A percentile compares a stretch with the other conserved stretches of the same genome.
phyloP scores from a whole-genome alignment of 345 rosid genomes.

The Hibiscus syriacus region DNA sequence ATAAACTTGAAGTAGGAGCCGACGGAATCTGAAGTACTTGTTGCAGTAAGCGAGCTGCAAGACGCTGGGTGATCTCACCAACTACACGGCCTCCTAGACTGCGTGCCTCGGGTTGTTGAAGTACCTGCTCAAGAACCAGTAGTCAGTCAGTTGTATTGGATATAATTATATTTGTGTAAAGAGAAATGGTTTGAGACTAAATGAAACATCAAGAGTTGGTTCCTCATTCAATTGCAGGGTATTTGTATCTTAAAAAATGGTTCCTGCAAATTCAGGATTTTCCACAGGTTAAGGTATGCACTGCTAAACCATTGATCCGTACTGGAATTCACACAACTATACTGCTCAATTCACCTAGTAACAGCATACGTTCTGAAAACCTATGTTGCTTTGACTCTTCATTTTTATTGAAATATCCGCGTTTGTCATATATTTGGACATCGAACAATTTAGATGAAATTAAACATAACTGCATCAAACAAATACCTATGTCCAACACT shows the following conservation, averaged over 20 bases:
- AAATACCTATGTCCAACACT: neutral
- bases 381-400: neutral
- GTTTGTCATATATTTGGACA: neutral
- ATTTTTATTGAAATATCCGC: neutral
- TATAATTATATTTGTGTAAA: neutral
- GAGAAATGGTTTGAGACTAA: neutral
- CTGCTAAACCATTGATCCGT: too few relatives aligned
- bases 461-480: neutral
- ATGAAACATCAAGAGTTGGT: neutral
- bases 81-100: constrained; percentile 67
- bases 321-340: neutral
- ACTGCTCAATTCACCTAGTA: neutral
- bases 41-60: constrained; percentile 84
- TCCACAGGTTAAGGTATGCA: too few relatives aligned
- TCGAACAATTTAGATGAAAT: neutral
- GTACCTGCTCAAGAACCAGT: constrained; percentile 40
- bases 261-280: too few relatives aligned
- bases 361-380: too few relatives aligned
- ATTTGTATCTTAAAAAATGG: too few relatives aligned
- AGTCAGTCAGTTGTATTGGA: constrained; percentile 1
- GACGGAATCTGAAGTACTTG: constrained; percentile 60
- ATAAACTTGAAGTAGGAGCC: constrained; percentile 33
- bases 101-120: constrained; percentile 83
- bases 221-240: neutral
- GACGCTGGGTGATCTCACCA: constrained; percentile 78